These are phyloP conservation scores for Aureobasidium vineae DNA, from an alignment of 2,329 filamentous ascomycete genomes.

Conservation along the genomic window DNA sequence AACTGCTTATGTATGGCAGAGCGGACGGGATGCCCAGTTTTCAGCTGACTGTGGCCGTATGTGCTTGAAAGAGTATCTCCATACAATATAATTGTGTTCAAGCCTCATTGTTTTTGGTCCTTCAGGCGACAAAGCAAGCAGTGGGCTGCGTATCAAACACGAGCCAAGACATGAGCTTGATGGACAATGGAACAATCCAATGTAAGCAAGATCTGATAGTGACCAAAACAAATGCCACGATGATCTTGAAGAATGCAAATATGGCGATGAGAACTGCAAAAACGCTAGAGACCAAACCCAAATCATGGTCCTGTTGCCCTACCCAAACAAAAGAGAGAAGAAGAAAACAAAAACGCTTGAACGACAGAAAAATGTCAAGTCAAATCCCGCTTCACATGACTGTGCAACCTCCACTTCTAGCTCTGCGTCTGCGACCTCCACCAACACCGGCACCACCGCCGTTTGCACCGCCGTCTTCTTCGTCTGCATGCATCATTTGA, in stretches of 20 bases:
- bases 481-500: constrained; percentile 73
- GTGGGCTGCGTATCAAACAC: too few relatives aligned
- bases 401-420: constrained; percentile 49
- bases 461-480: constrained; percentile 62
- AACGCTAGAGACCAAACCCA: background rate
- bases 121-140: too few relatives aligned
- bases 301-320: background rate
- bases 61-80: too few relatives aligned
- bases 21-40: too few relatives aligned
- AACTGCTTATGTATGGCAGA: too few relatives aligned
- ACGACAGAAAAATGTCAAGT: background rate
- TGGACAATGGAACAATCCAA: too few relatives aligned
- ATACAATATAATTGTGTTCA: too few relatives aligned
- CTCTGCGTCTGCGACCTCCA: constrained; percentile 46
- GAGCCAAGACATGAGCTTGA: too few relatives aligned
- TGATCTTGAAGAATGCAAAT: background rate
- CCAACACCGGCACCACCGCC: constrained; percentile 31
- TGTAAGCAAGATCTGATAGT: too few relatives aligned
- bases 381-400: constrained; percentile 46
- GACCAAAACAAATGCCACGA: too few relatives aligned
- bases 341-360: background rate
- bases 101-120: too few relatives aligned
- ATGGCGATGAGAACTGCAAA: background rate
- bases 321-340: background rate
- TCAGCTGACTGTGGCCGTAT: too few relatives aligned